Evolutionary conservation across 2,329 filamentous ascomycete species (phyloP).

Genomic region (Exophiala dermatitidis): DNA sequence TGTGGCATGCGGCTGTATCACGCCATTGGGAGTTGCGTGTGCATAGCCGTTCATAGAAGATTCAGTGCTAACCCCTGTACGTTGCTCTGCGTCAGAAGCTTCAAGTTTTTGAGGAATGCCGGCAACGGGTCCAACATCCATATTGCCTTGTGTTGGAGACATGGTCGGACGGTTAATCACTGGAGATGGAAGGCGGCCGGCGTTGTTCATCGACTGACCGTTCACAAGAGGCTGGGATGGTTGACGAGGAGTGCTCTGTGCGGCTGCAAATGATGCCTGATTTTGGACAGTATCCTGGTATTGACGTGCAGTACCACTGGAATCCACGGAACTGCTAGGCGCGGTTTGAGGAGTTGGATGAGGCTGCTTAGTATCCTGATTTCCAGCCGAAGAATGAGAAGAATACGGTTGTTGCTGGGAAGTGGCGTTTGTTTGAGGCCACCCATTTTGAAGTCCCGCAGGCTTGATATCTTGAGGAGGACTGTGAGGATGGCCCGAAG

Average conservation of each 20-base stretch:
- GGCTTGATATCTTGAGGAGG: background rate
- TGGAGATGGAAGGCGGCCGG: conserved; percentile 31
- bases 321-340: conserved; percentile 19
- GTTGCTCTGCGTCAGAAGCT: conserved; percentile 5
- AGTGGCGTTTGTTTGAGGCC: background rate
- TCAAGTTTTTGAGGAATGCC: conserved; percentile 36
- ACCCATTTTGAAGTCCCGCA: background rate
- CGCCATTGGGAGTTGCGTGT: conserved; percentile 31
- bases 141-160: conserved; percentile 45
- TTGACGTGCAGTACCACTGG: conserved; percentile 22
- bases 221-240: conserved; percentile 35
- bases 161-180: conserved; percentile 42
- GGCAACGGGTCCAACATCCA: conserved; percentile 42
- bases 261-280: conserved; percentile 30
- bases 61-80: conserved; percentile 16
- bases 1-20: conserved; percentile 30
- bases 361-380: conserved; percentile 24
- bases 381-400: background rate
- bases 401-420: background rate
- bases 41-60: conserved; percentile 25
- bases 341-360: conserved; percentile 30
- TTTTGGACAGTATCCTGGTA: conserved; percentile 28
- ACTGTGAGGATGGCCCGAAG: conserved; percentile 25
- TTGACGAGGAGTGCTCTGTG: conserved; percentile 31
- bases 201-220: conserved; percentile 27